Evolutionary conservation across 2,329 filamentous ascomycete species (phyloP), one percentile per base, ranked within the genome.

Genomic region (Calycina herbarum): DNA sequence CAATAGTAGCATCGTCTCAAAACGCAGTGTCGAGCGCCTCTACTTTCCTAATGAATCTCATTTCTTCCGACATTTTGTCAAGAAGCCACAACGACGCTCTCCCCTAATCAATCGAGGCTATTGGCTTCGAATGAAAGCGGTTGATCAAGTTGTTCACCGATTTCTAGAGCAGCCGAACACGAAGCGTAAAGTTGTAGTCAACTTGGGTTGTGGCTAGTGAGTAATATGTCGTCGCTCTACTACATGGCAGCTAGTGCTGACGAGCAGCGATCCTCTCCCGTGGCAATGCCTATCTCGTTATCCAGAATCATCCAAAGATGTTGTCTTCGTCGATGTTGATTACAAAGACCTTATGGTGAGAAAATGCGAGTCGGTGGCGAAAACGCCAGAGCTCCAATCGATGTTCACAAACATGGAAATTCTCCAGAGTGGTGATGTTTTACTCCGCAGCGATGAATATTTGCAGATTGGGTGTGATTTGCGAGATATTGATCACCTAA

Each of bases 61-160:
- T 76, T 96, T 92, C 80, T 94, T 95, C 72, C 89, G 91, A 58
- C 89, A 92, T 75, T 97, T 97, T 77, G 92, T 96, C 40, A 89
- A 86, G 71, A 96, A 94, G 76, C 90, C 91, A 71, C 89, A 93
- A 77, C 84, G 93, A 67, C 84, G 94, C 59, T 89, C 92, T n/a
- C 93, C 94, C 0, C 82, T 97, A 61, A 95, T 97, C 74, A 97
- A 97, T 77, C 86, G 94, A 57, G 92, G 93, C 6, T 97, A 96
- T 74, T 93, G 92, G 86, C 80, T 97, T 45, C 87, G 93, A 35
- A 90, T 97, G 81, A 89, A 90, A 75, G 89, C 91, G 17, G 88
- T 97, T 66, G 92, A 96, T 74, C 83, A 89, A 67, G 83, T 88
- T 5, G 88, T 96, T 20, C 83, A 84, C 24, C 81, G 84, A n/a